A percentile compares a stretch with the other conserved stretches of the same genome.
These are phyloP conservation scores for Xylaria cubensis DNA, from an alignment of 495 filamentous ascomycete species.

Conservation along the genomic window DNA sequence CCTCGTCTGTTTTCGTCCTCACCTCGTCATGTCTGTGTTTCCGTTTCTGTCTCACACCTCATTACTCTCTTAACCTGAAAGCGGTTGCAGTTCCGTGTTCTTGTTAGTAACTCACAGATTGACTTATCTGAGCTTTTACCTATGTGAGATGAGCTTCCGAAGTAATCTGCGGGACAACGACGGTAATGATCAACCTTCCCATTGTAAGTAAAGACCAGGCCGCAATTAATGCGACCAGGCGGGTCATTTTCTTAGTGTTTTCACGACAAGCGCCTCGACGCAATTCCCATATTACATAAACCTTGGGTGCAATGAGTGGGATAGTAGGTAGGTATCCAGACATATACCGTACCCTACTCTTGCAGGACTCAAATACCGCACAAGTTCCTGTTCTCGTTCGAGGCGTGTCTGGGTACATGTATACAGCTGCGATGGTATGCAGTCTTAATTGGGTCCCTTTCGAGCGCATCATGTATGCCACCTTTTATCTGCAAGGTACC, in stretches of 20 bases:
- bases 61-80: background rate
- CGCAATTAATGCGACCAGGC: conserved; percentile 17
- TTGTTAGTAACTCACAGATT: background rate
- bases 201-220: background rate
- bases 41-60: background rate
- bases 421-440: background rate
- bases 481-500: conserved; percentile 37
- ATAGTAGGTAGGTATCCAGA: background rate
- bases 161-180: background rate
- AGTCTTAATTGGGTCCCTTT: background rate
- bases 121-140: background rate
- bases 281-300: background rate
- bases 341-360: background rate
- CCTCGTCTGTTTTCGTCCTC: conserved; percentile 11
- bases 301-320: no score
- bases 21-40: background rate
- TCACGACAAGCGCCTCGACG: conserved; percentile 26
- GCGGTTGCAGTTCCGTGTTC: background rate
- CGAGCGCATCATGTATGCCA: conserved; percentile 19
- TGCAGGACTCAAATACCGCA: background rate
- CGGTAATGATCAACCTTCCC: background rate
- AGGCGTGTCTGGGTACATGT: background rate
- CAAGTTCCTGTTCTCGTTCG: background rate
- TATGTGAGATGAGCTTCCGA: background rate
- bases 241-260: background rate